Evolutionary conservation across 2,329 filamentous ascomycete genomes (phyloP), one percentile per base, ranked within the genome.

Genomic region (Botryotinia narcissicola): DNA sequence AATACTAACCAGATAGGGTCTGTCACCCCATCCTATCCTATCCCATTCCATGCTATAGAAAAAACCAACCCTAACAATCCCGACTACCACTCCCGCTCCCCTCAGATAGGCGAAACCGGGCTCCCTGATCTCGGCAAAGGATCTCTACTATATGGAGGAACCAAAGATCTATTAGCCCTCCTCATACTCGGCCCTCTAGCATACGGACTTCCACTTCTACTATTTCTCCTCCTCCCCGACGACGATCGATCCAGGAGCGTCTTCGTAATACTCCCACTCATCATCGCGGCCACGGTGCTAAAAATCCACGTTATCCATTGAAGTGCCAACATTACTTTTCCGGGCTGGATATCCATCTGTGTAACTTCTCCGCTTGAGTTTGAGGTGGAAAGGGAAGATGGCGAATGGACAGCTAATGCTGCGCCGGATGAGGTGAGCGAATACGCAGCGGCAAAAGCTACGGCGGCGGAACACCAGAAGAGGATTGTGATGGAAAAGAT

Each of bases 241-340:
- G 14, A 25, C 18, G n/a, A 29, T 18, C 18, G 35, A 5, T 40
- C 2, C 18, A 71, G 44, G 54, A 71, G 57, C 2, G 16, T 54
- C 4, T 18, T 54, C 6, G 32, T 64, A 32, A 71, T 54, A 25
- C 60, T 42, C 14, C 70, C 70, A 12, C 60, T 71, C 70, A 71
- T 71, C 29, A 37, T 14, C 7, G 60, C 70, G 1, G 60, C 70
- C 2, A 42, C 22, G n/a, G 42, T 20, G 3, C 32, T 71, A 25
- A 71, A 64, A 35, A 57, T 46, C 32, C 42, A 71, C 18, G 60
- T 54, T 60, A 64, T 71, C 70, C 60, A 71, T 35, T 71, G 70
- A 6, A 71, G 37, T 20, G 70, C 60, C 2, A 64, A 29, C 59
- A 64, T 71, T 22, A 63, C 35, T 35, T 54, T 71, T 14, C 70